Evolutionary conservation across 2,329 filamentous ascomycete species (phyloP).

Genomic region (Fusarium lateritium): DNA sequence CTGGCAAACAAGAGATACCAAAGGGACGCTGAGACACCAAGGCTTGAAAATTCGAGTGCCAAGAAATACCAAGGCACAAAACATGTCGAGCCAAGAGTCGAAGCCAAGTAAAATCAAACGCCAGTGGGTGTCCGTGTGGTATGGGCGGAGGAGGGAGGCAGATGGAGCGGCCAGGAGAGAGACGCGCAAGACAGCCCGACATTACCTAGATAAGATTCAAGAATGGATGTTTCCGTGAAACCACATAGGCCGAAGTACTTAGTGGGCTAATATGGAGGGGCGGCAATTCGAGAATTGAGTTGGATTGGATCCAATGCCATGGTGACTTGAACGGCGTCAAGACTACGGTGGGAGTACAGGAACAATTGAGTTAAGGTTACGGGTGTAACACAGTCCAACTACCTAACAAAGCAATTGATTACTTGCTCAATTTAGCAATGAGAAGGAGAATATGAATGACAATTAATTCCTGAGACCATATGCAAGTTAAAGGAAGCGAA

Average conservation of each 20-base stretch:
- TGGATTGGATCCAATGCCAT: not conserved
- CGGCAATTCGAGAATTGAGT: conserved; percentile 26
- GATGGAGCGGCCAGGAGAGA: conserved; percentile 9
- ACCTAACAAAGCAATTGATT: not conserved
- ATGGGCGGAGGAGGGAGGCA: conserved; percentile 7
- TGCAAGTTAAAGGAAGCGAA: not conserved
- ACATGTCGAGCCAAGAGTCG: conserved; percentile 40
- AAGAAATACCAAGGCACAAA: conserved; percentile 40
- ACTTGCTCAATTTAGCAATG: not conserved
- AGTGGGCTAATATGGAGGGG: conserved; percentile 1
- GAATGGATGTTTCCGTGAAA: conserved; percentile 11
- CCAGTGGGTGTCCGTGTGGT: conserved; percentile 23
- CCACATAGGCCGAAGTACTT: not conserved
- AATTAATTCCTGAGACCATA: not conserved
- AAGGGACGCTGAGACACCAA: conserved; percentile 38
- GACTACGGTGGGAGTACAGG: not conserved
- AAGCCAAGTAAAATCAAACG: conserved; percentile 38
- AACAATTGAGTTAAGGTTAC: conserved; percentile 27
- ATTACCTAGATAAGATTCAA: not conserved
- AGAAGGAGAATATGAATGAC: not conserved
- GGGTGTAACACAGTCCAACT: conserved; percentile 5
- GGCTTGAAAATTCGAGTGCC: conserved; percentile 26
- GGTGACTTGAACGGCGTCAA: not conserved
- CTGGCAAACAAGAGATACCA: conserved; percentile 22
- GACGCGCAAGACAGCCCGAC: conserved; percentile 9